Evolutionary conservation across 257 asterid genomes (phyloP).

Genomic region (Penstemon davidsonii): DNA sequence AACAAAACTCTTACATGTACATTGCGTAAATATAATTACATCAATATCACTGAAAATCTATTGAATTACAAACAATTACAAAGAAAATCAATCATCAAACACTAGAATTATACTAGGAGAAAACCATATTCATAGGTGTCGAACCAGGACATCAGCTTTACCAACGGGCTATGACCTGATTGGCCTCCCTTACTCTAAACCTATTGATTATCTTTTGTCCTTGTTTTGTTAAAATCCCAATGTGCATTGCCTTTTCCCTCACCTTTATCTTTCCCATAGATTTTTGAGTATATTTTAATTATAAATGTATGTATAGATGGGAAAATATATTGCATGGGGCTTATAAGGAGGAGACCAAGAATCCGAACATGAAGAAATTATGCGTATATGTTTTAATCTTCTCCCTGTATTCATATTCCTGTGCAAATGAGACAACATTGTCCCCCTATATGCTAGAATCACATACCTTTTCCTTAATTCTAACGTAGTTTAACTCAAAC

Average conservation of each 20-base stretch:
- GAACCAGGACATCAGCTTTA: too few relatives aligned
- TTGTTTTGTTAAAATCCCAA: conserved; percentile 41
- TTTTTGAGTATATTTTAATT: not conserved
- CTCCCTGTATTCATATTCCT: conserved; percentile 51
- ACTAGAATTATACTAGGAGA: too few relatives aligned
- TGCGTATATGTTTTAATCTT: conserved; percentile 42
- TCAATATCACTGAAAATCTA: too few relatives aligned
- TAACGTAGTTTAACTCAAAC: conserved; percentile 8
- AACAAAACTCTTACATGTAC: not conserved
- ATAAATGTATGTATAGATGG: conserved; percentile 1
- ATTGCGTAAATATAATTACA: too few relatives aligned
- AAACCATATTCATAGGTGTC: too few relatives aligned
- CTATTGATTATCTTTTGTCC: conserved; percentile 21
- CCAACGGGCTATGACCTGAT: not conserved
- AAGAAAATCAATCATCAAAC: too few relatives aligned
- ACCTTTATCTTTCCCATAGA: conserved; percentile 17
- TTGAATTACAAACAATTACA: too few relatives aligned
- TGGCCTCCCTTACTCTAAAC: not conserved
- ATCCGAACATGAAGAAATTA: conserved; percentile 41
- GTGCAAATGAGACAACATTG: conserved; percentile 57
- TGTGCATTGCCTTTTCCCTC: conserved; percentile 24
- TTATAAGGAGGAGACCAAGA: conserved; percentile 40
- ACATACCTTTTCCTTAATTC: conserved; percentile 24
- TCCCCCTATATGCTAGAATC: conserved; percentile 42
- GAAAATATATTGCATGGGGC: conserved; percentile 22